Evolutionary conservation across 108 stramenopile genomes (phyloP).

Genomic region (Fragilaria crotonensis): DNA sequence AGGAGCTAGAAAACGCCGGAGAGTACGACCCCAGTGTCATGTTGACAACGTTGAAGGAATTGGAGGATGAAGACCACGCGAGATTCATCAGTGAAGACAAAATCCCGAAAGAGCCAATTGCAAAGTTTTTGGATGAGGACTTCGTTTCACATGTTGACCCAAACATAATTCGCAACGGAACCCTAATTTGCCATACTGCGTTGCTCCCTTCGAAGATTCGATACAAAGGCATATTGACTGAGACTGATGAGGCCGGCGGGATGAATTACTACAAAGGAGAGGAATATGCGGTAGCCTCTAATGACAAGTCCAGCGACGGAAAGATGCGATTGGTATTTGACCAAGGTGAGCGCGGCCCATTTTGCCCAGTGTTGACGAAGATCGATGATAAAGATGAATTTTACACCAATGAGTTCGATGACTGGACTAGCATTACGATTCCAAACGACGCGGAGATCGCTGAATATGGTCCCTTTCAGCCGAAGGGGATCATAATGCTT

Average conservation of each 20-base stretch:
- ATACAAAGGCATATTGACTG: constrained; percentile 27
- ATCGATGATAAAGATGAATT: constrained; percentile 42
- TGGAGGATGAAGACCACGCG: background rate
- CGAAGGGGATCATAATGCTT: constrained; percentile 24
- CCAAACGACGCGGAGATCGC: constrained; percentile 32
- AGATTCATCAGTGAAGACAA: constrained; percentile 15
- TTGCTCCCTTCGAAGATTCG: constrained; percentile 32
- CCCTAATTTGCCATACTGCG: constrained; percentile 38
- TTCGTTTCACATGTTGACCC: constrained; percentile 1
- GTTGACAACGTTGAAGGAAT: background rate
- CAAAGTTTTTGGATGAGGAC: background rate
- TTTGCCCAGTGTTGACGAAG: constrained; percentile 8
- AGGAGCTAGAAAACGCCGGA: background rate
- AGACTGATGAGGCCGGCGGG: constrained; percentile 1
- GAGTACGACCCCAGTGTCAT: background rate
- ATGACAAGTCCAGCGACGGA: background rate
- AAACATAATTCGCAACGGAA: constrained; percentile 9
- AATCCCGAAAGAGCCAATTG: constrained; percentile 5
- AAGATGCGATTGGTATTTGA: background rate
- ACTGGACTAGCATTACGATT: constrained; percentile 19
- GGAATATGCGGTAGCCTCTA: background rate
- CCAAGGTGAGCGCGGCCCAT: background rate
- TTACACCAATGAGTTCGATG: constrained; percentile 12
- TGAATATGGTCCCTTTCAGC: background rate
- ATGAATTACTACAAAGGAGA: constrained; percentile 9